Base-by-base conservation (phyloP, 257 asterid genomes). In the Solanum piurae region DNA sequence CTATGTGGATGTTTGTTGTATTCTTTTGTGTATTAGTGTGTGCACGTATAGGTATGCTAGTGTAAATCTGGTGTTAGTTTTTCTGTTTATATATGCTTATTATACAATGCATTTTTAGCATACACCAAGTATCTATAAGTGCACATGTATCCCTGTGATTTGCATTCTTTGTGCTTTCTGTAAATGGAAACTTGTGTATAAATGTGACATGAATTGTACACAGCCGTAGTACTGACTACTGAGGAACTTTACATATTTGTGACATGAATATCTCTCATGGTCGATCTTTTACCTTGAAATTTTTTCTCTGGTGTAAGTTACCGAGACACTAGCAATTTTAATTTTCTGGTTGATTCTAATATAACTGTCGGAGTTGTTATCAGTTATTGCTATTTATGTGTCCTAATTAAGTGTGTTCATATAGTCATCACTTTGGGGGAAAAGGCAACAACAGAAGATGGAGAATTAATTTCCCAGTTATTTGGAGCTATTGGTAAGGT, bases 401-500 rank as follows among this genome's bases (percentile, higher is more conserved):
- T 27, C 68, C 83, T 86, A 71, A 89, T 84, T 83, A 86, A 42
- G 60, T 88, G 89, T 88, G 27, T 76, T 87, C 83, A 33, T 83
- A 74, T 91, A 97, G 99, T 96, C 87, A 90, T 97, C 85, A 89
- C 93, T 92, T 89, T 95, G 90, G 98, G 97, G 76, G 89, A 89
- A 23, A 91, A 90, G 16, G 98, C 99, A 66, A 94, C 93, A n/a
- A 89, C 93, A 89, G 95, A 92, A 29, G 99, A 97, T 36, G 99
- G 95, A 74, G 95, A 94, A 55, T 86, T 93, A 82, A 94, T 97
- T 36, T 20, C 96, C 66, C 91, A 86, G 80, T 52, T 97, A 84
- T 97, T 97, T 91, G 99, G 98, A 86, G 95, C 98, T 52, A 91
- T 95, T 58, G 99, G 99, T 16, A 97, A 94, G 93, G 96, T 97